A percentile compares a stretch with the other conserved stretches of the same genome.
Conservation (phyloP, 306 rosid species). For the Astragalus membranaceus region DNA sequence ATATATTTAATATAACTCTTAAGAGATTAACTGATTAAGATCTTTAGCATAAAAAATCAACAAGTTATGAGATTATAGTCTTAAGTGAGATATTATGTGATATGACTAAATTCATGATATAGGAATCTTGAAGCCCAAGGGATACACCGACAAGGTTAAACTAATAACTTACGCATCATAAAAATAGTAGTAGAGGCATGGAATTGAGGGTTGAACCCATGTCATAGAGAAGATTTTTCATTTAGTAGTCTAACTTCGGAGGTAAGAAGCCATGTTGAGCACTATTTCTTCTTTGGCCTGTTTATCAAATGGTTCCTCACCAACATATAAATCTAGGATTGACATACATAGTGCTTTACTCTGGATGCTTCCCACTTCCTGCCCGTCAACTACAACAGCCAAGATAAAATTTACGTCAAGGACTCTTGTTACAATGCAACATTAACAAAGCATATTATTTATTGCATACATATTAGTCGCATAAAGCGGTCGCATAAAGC, state of each 20-base stretch:
- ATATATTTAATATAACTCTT: too few species aligned
- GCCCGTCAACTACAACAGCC: slow-evolving; percentile 70
- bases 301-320: slow-evolving; percentile 82
- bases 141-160: neutral
- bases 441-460: neutral
- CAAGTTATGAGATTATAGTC: too few species aligned
- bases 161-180: neutral
- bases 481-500: too few species aligned
- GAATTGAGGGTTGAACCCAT: neutral
- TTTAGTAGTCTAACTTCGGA: slow-evolving; percentile 26
- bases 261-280: slow-evolving; percentile 48
- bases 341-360: slow-evolving; percentile 73
- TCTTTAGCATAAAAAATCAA: too few species aligned
- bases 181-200: neutral
- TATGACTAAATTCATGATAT: too few species aligned
- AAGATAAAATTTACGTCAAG: neutral
- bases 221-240: neutral
- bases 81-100: too few species aligned
- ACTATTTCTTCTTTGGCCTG: slow-evolving; percentile 79
- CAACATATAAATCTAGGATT: slow-evolving; percentile 74
- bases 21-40: too few species aligned
- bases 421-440: neutral
- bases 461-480: neutral
- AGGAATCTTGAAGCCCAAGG: neutral
- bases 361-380: slow-evolving; percentile 87